A percentile compares a stretch with the other conserved stretches of the same genome.
Conservation (phyloP, 768 basidiomycete species). For the Lactifluus rugatus region DNA sequence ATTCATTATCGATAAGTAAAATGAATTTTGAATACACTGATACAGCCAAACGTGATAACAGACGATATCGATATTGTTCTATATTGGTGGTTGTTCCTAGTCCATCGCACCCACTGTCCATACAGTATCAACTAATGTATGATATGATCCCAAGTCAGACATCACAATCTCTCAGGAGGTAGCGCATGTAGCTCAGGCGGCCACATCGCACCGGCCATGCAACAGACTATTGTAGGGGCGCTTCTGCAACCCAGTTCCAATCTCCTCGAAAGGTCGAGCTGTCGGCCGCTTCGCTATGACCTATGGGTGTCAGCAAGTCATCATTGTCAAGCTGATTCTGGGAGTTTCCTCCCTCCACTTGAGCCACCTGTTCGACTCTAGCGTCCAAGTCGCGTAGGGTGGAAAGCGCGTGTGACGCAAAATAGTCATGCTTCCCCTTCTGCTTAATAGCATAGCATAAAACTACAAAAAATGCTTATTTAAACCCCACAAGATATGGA, state of each 20-base stretch:
- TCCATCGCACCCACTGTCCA: too few species aligned
- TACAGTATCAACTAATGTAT: too few species aligned
- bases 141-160: neutral
- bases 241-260: neutral
- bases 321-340: neutral
- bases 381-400: neutral
- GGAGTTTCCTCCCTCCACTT: neutral
- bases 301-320: neutral
- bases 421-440: neutral
- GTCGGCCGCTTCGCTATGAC: neutral
- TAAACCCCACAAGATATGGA: neutral
- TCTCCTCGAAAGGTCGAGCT: neutral
- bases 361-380: neutral
- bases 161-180: neutral
- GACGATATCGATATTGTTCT: neutral
- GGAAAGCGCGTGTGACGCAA: neutral
- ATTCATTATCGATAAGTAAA: neutral
- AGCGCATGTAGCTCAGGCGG: neutral
- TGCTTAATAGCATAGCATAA: neutral
- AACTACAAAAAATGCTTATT: conserved; percentile 2
- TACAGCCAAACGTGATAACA: neutral
- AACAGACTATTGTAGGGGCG: neutral
- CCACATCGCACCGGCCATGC: neutral
- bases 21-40: neutral
- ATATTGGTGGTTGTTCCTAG: neutral